These are phyloP conservation scores for Neobulgaria alba DNA, from an alignment of 2,329 filamentous ascomycete genomes.

Conservation along the genomic window DNA sequence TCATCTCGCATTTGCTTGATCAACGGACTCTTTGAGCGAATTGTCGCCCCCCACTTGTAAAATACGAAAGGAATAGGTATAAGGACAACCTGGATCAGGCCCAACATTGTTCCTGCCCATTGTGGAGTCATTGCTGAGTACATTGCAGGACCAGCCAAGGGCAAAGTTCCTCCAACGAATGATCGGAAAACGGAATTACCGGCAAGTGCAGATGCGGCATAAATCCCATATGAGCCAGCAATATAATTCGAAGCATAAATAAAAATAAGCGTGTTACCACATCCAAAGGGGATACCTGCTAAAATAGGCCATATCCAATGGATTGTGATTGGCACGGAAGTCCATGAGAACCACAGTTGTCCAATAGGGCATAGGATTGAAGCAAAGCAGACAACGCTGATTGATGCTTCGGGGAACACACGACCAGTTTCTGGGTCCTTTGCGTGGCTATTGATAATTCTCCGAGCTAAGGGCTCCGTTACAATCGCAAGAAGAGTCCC, in stretches of 20 bases:
- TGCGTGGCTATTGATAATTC: constrained; percentile 67
- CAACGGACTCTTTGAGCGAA: constrained; percentile 42
- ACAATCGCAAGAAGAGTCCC: constrained; percentile 55
- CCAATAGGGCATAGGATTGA: constrained; percentile 66
- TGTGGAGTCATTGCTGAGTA: constrained; percentile 62
- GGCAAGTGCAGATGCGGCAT: constrained; percentile 71
- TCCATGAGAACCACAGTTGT: constrained; percentile 84
- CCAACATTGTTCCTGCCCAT: constrained; percentile 72
- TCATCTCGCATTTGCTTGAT: constrained; percentile 31
- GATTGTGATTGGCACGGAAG: constrained; percentile 65
- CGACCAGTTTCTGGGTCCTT: constrained; percentile 68
- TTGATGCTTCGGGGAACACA: constrained; percentile 69
- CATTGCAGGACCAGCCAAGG: constrained; percentile 63
- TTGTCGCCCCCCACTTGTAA: constrained; percentile 51
- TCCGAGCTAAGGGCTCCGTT: constrained; percentile 63
- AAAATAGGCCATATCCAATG: constrained; percentile 77
- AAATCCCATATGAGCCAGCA: constrained; percentile 70
- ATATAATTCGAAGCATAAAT: constrained; percentile 79
- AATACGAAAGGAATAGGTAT: constrained; percentile 78
- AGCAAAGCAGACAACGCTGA: constrained; percentile 70
- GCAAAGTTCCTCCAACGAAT: constrained; percentile 67
- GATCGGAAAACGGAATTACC: constrained; percentile 70
- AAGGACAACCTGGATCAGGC: constrained; percentile 61
- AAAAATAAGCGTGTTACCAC: constrained; percentile 69
- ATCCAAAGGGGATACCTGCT: constrained; percentile 71